Evolutionary conservation across 2,329 filamentous ascomycete species (phyloP), one percentile per base, ranked within the genome.

Genomic region (Sporothrix euskadiensis): DNA sequence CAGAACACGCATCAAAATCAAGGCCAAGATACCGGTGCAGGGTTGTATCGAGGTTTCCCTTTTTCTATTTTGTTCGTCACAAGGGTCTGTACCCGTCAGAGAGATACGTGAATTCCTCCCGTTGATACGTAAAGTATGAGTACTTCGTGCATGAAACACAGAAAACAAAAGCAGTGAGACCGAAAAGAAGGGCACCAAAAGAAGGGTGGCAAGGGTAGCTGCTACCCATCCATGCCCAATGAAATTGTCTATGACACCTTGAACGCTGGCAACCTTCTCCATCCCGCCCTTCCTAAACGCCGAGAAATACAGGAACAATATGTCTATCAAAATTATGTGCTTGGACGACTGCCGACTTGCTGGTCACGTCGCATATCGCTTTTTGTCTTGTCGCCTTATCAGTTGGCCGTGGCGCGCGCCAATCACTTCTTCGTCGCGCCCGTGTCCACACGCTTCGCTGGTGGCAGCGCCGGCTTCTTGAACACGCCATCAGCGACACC

Each of bases 401-500:
- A 9, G 22, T 26, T 56, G 22, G 22, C 8, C 30, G 3, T 41
- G 9, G 8, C 35, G 14, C 32, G 32, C 57, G 4, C 59, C 35
- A n/a, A 12, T 69, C 56, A 72, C 9, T 70, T n/a, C 80, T 90
- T 91, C 57, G 85, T 84, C 69, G 85, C 83, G 0, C 89, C 90
- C 0, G 87, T 90, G 79, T 92, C 88, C 35, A 90, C 83, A 82
- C 90, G 94, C 85, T 98, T 98, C 71, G 84, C 87, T 35, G 88
- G 83, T 19, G 93, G 94, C 76, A 95, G 80, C 2, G 87, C 87
- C 19, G 95, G 94, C 54, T 97, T 91, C 82, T 94, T 97, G 87
- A 98, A 97, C 0, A 89, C 91, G 12, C 85, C 89, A 69, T 86
- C 86, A 63, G 44, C 44, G 5, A n/a, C 49, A 65, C 77, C 77